Percentiles rank a stretch among this genome's conserved stretches.
phyloP scores from a whole-genome alignment of 192 early-diverging fungal species.

The Rhizophlyctis rosea region DNA sequence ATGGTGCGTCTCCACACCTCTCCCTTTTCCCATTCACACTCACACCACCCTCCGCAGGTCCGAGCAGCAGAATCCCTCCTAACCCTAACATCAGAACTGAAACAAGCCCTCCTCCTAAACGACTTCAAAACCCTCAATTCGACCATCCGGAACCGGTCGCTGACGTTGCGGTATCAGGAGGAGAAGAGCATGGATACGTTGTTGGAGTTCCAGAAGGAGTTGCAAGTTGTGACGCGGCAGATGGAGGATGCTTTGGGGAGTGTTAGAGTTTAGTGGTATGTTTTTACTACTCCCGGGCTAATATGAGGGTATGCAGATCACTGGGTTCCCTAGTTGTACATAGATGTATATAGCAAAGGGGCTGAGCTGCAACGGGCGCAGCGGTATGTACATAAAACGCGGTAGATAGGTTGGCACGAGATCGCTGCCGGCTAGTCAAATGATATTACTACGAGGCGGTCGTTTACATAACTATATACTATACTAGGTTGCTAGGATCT shows the following conservation, averaged over 20 bases:
- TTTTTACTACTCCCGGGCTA: too few relatives aligned
- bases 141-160: slow-evolving; percentile 15
- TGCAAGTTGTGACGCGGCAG: slow-evolving; percentile 3
- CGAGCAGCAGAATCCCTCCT: slow-evolving; percentile 33
- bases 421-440: too few relatives aligned
- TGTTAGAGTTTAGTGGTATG: too few relatives aligned
- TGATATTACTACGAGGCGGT: too few relatives aligned
- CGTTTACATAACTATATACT: too few relatives aligned
- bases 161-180: slow-evolving; percentile 17
- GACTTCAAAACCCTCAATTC: slow-evolving; percentile 38
- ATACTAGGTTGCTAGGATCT: too few relatives aligned
- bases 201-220: slow-evolving; percentile 9
- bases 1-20: slow-evolving; percentile 18
- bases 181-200: neutral
- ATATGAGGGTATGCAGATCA: too few relatives aligned
- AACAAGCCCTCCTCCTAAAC: slow-evolving; percentile 39
- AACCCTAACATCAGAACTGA: slow-evolving; percentile 39
- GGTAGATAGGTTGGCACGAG: too few relatives aligned
- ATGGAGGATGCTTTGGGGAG: slow-evolving; percentile 25
- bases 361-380: too few relatives aligned
- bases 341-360: too few relatives aligned
- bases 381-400: too few relatives aligned
- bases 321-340: too few relatives aligned
- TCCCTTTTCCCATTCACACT: neutral
- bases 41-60: neutral